phyloP scores from a whole-genome alignment of 192 early-diverging fungal genomes.

The Linnemannia elongata region DNA sequence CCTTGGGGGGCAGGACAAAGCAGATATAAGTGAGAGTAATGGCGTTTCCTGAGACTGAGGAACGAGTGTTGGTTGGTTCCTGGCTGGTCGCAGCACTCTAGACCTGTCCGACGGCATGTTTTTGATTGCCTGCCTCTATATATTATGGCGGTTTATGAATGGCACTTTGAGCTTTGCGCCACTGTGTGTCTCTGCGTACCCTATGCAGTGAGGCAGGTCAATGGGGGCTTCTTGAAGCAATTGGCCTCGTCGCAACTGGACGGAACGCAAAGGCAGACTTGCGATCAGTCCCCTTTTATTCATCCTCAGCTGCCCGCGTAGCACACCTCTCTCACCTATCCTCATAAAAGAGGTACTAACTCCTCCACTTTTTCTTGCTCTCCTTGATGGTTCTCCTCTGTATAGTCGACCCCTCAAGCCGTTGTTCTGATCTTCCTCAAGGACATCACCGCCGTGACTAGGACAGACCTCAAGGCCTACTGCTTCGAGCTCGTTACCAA shows the following conservation, averaged over 20 bases:
- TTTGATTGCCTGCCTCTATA: conserved; percentile 5
- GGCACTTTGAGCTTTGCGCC: background rate
- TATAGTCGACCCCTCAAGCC: conserved; percentile 87
- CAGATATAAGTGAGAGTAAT: background rate
- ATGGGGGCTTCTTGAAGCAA: background rate
- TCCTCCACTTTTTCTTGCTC: background rate
- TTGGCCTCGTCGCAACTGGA: background rate
- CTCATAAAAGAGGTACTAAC: background rate
- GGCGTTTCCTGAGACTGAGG: background rate
- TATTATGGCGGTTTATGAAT: background rate
- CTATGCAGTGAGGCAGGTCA: background rate
- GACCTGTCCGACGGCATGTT: background rate
- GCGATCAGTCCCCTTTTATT: background rate
- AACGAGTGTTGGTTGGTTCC: background rate
- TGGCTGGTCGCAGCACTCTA: background rate
- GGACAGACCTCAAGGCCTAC: conserved; percentile 92
- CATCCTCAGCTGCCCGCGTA: background rate
- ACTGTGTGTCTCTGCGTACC: background rate
- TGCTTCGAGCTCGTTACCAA: conserved; percentile 96
- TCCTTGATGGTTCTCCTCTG: background rate
- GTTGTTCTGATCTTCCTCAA: conserved; percentile 92
- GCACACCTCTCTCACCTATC: background rate
- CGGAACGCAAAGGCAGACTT: background rate
- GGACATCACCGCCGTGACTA: conserved; percentile 89
- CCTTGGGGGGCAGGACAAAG: background rate